A percentile compares a stretch with the other conserved stretches of the same genome.
phyloP scores from a whole-genome alignment of 148 eudicot genomes.

The Tetragonia tetragonoides region DNA sequence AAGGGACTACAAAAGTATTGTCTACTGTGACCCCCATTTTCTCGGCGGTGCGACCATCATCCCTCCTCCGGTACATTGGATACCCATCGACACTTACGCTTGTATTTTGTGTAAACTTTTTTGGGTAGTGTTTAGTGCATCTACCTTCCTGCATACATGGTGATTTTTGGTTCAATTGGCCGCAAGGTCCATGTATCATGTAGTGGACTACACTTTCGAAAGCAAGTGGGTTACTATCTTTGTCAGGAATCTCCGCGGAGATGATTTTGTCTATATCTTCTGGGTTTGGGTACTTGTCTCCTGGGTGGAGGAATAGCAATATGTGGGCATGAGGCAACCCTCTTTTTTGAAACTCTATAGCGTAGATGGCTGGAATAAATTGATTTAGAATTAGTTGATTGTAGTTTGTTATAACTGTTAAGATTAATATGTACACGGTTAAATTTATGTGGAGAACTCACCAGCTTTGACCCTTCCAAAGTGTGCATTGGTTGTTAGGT shows the following conservation, averaged over 20 bases:
- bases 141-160: not conserved
- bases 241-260: not conserved
- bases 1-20: constrained; percentile 5
- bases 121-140: constrained; percentile 16
- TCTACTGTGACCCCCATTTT: not conserved
- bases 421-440: too few relatives aligned
- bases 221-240: not conserved
- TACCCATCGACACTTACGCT: not conserved
- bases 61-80: constrained; percentile 9
- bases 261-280: too few relatives aligned
- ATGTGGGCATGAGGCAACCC: too few relatives aligned
- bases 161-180: not conserved
- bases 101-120: not conserved
- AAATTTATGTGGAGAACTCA: too few relatives aligned
- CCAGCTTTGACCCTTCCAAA: too few relatives aligned
- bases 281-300: too few relatives aligned
- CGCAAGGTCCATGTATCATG: constrained; percentile 17
- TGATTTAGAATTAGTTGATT: too few relatives aligned
- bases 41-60: not conserved
- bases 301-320: too few relatives aligned
- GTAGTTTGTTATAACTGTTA: too few relatives aligned
- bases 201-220: not conserved
- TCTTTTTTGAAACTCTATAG: too few relatives aligned
- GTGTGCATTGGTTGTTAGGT: not conserved
- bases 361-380: too few relatives aligned